Evolutionary conservation across 768 basidiomycete species (phyloP), one percentile per base, ranked within the genome.

Genomic region (Flagelloscypha sp.): DNA sequence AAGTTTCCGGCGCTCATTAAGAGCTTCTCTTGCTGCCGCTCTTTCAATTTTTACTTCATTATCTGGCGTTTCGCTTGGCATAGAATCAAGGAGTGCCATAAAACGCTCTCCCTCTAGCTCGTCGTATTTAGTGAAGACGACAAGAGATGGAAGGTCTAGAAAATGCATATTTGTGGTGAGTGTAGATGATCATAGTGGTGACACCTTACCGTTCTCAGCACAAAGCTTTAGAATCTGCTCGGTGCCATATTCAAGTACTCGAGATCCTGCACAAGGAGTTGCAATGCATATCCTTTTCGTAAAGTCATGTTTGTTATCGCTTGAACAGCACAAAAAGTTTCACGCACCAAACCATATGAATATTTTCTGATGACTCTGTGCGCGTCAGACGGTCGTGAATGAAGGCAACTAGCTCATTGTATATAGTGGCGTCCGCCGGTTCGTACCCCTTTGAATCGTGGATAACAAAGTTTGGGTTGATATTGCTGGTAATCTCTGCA

Each of bases 51-150:
- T 27, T 16, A 37, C 42, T 22, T 30, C 38, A 16, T 10, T 15
- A n/a, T n/a, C n/a, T n/a, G n/a, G n/a, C n/a, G n/a, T n/a, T n/a
- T n/a, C n/a, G n/a, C n/a, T n/a, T n/a, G n/a, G n/a, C n/a, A n/a
- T n/a, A 11, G 37, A 12, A 27, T 38, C 35, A 6, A 24, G 28
- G 24, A 30, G 27, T 9, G 20, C 27, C 23, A 33, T 24, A 44
- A 30, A 20, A 22, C 27, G 17, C 30, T 33, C 24, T 30, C 22
- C 33, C 22, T 22, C 37, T 25, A 32, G 18, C 23, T 38, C 32
- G 28, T 61, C 59, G 38, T 48, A 61, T 36, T 61, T 53, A 7
- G 58, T 61, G 40, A 61, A 61, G 2, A 61, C 51, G 12, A 48
- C 49, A 18, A 61, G 48, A 21, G 57, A n/a, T n/a, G n/a, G n/a